Evolutionary conservation across 83 land plant species (phyloP), one percentile per base, ranked within the genome.

Genomic region (Isoetes engelmannii): DNA sequence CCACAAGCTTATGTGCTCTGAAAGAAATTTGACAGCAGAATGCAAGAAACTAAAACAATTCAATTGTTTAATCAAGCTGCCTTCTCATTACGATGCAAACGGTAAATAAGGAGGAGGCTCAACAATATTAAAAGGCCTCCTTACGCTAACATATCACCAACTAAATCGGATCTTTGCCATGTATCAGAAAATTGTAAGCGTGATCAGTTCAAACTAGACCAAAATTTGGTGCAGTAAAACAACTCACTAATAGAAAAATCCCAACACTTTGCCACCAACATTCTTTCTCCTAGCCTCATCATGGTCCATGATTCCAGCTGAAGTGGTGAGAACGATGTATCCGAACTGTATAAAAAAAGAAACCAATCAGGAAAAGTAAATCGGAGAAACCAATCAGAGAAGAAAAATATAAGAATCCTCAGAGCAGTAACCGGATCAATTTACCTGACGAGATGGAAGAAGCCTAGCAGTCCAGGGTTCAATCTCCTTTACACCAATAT

Each of bases 381-480:
- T 7, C 53, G 12, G 53, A 7, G 12, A 50, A 7, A 50, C 12
- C 10, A 7, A 7, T 7, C 53, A 50, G 12, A 12, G 10, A 50
- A 50, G 10, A 50, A 7, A 7, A 50, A 50, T 7, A 50, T 7
- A 7, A 7, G 12, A 7, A 50, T 50, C 12, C 53, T 7, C 12
- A 7, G 7, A 12, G 53, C 53, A 50, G 10, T 50, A 7, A 12
- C 7, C 53, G 10, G 12, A 12, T 12, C 7, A 50, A 7, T 7
- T 15, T 46, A 61, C 64, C 21, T 61, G 64, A 7, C 28, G 5
- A 44, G 44, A 42, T 44, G 64, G 64, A 7, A 61, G 12, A 4
- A 61, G 64, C 64, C 64, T 61, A 46, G 41, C 64, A 15, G 64
- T 19, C 64, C 64, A 61, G 5, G 45, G 42, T 13, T 61, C 44